These are phyloP conservation scores for Scortechinia acanthostroma DNA, from an alignment of 2,329 filamentous ascomycete genomes.

Conservation along the genomic window DNA sequence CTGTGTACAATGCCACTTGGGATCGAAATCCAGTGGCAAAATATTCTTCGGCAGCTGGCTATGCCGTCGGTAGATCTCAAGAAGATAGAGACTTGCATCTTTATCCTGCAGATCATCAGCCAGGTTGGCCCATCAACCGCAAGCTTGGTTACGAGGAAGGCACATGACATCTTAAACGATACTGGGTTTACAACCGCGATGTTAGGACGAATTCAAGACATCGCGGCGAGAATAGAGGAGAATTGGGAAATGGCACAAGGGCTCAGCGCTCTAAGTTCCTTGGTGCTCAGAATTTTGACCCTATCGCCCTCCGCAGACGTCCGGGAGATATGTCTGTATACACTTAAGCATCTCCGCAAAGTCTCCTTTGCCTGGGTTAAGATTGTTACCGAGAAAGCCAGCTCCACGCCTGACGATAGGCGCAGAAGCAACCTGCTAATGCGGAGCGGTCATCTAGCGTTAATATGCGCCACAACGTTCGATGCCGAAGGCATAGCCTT, in stretches of 20 bases:
- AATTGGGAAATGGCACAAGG: slow-evolving; percentile 41
- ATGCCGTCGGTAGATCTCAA: slow-evolving; percentile 39
- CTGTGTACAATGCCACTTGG: slow-evolving; percentile 40
- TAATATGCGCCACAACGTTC: slow-evolving; percentile 34
- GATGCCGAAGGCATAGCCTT: slow-evolving; percentile 26
- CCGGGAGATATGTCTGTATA: slow-evolving; percentile 13
- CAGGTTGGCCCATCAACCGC: slow-evolving; percentile 29
- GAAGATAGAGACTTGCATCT: slow-evolving; percentile 32
- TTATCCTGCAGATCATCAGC: slow-evolving; percentile 38
- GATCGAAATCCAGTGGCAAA: slow-evolving; percentile 40
- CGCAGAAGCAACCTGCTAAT: slow-evolving; percentile 18
- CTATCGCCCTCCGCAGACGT: slow-evolving; percentile 17
- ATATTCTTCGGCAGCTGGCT: slow-evolving; percentile 41
- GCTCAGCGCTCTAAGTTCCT: slow-evolving; percentile 24
- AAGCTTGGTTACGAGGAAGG: slow-evolving; percentile 13
- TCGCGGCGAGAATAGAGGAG: slow-evolving; percentile 24
- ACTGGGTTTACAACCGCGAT: slow-evolving; percentile 20
- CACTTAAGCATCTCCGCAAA: slow-evolving; percentile 19
- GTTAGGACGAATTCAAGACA: slow-evolving; percentile 17
- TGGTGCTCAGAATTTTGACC: slow-evolving; percentile 33
- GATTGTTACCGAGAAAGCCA: slow-evolving; percentile 16
- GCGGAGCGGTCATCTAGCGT: slow-evolving; percentile 24
- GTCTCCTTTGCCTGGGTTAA: slow-evolving; percentile 29
- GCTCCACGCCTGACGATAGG: slow-evolving; percentile 10
- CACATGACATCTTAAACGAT: slow-evolving; percentile 25